These are phyloP conservation scores for Globisporangium abappressorium DNA, from an alignment of 352 stramenopile species.

Conservation along the genomic window DNA sequence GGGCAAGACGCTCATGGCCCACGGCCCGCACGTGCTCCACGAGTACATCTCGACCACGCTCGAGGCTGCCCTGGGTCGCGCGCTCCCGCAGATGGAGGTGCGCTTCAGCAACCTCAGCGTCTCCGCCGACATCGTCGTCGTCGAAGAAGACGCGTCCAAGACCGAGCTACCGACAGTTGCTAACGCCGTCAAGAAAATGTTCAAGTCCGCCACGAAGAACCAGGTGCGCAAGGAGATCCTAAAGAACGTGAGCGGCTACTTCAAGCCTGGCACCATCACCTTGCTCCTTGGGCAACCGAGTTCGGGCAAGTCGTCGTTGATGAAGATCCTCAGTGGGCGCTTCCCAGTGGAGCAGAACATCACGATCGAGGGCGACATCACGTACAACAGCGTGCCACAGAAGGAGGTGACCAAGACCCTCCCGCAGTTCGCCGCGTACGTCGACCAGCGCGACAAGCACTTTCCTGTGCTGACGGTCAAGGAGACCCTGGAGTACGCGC, in stretches of 20 bases:
- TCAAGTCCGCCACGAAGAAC: not conserved
- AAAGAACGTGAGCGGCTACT: not conserved
- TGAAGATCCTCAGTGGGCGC: not conserved
- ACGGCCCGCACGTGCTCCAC: no score
- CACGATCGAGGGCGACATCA: not conserved
- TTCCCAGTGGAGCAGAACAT: not conserved
- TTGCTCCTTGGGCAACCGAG: not conserved
- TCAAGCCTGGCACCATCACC: not conserved
- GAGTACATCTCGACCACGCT: no score
- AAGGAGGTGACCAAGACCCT: not conserved
- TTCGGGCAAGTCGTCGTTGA: not conserved
- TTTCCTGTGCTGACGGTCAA: slow-evolving; percentile 70
- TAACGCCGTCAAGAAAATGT: not conserved
- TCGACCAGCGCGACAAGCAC: slow-evolving; percentile 68
- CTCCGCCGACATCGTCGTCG: no score
- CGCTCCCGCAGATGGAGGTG: no score
- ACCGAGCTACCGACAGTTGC: not conserved
- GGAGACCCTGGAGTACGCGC: slow-evolving; percentile 51
- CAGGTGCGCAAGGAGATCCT: not conserved
- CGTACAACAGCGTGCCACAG: not conserved
- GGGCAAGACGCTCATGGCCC: no score
- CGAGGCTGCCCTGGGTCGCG: no score
- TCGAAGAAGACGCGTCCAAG: no score
- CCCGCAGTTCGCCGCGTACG: slow-evolving; percentile 28
- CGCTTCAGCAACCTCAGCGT: no score